phyloP scores from a whole-genome alignment of 2,329 filamentous ascomycete species.

The Pleurostoma richardsiae region DNA sequence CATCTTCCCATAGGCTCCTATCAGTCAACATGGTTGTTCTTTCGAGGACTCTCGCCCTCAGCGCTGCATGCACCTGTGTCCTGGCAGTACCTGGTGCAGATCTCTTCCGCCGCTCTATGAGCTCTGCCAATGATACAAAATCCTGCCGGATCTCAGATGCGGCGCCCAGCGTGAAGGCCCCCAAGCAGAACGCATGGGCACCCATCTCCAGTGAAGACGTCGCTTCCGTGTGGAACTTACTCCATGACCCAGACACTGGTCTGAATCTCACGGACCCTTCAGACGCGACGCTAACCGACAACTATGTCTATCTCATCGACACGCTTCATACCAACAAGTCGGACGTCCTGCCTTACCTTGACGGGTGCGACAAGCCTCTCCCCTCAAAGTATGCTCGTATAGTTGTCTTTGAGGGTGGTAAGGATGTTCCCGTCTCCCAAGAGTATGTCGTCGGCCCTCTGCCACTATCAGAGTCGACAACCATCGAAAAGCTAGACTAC shows the following conservation, averaged over 20 bases:
- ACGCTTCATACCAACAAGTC: constrained; percentile 43
- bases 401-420: constrained; percentile 38
- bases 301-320: constrained; percentile 41
- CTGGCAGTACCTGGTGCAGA: background rate
- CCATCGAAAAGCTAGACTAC: constrained; percentile 32
- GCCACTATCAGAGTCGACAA: constrained; percentile 31
- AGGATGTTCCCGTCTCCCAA: constrained; percentile 33
- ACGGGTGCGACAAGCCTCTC: constrained; percentile 19
- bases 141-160: background rate
- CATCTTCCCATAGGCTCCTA: too few relatives aligned
- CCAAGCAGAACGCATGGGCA: constrained; percentile 34
- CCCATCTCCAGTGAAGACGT: constrained; percentile 35
- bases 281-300: constrained; percentile 33
- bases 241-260: constrained; percentile 31
- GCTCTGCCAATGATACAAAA: background rate
- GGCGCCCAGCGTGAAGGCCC: constrained; percentile 17
- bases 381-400: constrained; percentile 39
- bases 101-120: background rate
- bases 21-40: too few relatives aligned
- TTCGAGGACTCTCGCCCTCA: too few relatives aligned
- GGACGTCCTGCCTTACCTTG: constrained; percentile 36
- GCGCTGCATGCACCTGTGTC: too few relatives aligned
- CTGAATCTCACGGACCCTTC: constrained; percentile 37
- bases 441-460: constrained; percentile 46
- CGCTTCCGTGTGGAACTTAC: constrained; percentile 33